phyloP scores from a whole-genome alignment of 495 filamentous ascomycete genomes.

The Penicillium steckii region DNA sequence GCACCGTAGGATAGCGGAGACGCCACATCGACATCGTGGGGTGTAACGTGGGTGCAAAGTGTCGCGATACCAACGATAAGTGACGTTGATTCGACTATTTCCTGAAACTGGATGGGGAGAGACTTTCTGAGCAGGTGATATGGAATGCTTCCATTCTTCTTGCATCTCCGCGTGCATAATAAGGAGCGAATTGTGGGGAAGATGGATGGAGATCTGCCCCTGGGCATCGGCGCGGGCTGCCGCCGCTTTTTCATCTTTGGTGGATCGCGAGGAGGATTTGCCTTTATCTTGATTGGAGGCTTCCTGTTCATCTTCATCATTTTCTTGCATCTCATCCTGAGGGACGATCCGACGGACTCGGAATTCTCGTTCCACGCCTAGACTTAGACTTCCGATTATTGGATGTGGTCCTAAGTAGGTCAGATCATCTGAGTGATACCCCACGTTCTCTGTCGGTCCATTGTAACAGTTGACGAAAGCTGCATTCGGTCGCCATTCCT shows the following conservation, averaged over 20 bases:
- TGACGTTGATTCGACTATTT: conserved; percentile 84
- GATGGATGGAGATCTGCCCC: conserved; percentile 86
- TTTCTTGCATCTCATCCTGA: conserved; percentile 42
- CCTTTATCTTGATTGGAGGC: conserved; percentile 5
- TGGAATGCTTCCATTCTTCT: conserved; percentile 59
- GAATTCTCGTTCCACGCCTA: conserved; percentile 90
- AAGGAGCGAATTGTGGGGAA: conserved; percentile 90
- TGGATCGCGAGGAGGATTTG: background rate
- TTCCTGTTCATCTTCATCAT: conserved; percentile 12
- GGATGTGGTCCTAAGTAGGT: conserved; percentile 90
- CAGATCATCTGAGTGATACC: conserved; percentile 88
- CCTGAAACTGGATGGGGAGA: conserved; percentile 80
- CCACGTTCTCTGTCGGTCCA: conserved; percentile 75
- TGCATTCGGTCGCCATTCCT: conserved; percentile 79
- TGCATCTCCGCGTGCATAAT: conserved; percentile 90
- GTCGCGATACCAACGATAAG: conserved; percentile 82
- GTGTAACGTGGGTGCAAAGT: conserved; percentile 67
- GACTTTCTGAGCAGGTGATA: conserved; percentile 69
- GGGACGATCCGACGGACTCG: conserved; percentile 74
- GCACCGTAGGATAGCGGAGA: conserved; percentile 73
- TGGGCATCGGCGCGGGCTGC: conserved; percentile 54
- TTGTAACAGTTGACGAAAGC: conserved; percentile 93
- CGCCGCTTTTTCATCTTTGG: conserved; percentile 12
- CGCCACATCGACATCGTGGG: conserved; percentile 61
- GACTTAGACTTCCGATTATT: conserved; percentile 83